phyloP scores from a whole-genome alignment of 2,329 filamentous ascomycete genomes.

The Colletotrichum tropicicola region DNA sequence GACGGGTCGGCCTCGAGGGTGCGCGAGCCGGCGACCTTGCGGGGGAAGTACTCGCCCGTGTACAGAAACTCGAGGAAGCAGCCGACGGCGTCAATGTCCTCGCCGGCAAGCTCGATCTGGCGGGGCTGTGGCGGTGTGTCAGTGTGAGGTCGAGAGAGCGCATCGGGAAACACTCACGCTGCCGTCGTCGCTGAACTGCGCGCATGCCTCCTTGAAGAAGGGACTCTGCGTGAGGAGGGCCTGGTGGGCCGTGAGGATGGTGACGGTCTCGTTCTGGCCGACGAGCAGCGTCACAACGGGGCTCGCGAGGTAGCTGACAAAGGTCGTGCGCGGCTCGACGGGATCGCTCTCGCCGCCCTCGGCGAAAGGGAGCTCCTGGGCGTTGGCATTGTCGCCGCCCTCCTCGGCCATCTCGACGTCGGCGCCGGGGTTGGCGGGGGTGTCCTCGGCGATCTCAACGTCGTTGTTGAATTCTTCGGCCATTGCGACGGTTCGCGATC shows the following conservation, averaged over 20 bases:
- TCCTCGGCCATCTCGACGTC: slow-evolving; percentile 51
- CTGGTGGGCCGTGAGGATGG: slow-evolving; percentile 81
- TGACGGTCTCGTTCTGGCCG: slow-evolving; percentile 66
- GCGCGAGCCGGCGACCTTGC: slow-evolving; percentile 68
- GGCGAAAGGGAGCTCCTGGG: slow-evolving; percentile 49
- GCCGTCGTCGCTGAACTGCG: slow-evolving; percentile 67
- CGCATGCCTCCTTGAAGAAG: slow-evolving; percentile 73
- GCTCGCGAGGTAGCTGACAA: slow-evolving; percentile 71
- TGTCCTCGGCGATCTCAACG: slow-evolving; percentile 38
- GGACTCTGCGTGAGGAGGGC: slow-evolving; percentile 78
- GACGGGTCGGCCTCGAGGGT: slow-evolving; percentile 75
- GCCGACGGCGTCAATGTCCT: slow-evolving; percentile 77
- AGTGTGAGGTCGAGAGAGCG: neutral
- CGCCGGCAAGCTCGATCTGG: slow-evolving; percentile 72
- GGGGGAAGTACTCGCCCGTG: slow-evolving; percentile 87
- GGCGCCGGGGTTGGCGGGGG: slow-evolving; percentile 37
- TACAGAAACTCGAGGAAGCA: slow-evolving; percentile 88
- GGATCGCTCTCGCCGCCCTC: slow-evolving; percentile 44
- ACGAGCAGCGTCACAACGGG: slow-evolving; percentile 76
- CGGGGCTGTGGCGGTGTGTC: slow-evolving; percentile 55
- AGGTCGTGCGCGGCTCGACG: slow-evolving; percentile 50
- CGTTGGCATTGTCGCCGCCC: slow-evolving; percentile 39
- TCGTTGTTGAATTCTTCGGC: slow-evolving; percentile 30
- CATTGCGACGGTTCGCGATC: slow-evolving; percentile 27
- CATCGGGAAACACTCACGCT: slow-evolving; percentile 58